Evolutionary conservation across 2,329 filamentous ascomycete species (phyloP), one percentile per base, ranked within the genome.

Genomic region (Fusarium sp.): DNA sequence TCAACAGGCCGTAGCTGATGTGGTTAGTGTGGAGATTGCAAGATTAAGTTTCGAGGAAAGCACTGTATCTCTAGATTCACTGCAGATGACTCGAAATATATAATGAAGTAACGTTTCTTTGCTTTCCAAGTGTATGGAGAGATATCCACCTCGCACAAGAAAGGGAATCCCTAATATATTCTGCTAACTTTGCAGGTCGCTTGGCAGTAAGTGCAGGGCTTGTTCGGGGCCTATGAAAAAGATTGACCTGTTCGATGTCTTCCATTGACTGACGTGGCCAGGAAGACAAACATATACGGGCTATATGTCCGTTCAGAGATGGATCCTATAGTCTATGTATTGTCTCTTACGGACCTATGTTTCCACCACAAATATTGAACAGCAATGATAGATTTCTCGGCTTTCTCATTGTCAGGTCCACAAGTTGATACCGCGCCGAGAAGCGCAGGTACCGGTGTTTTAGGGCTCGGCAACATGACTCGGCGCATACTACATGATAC

Each of bases 81-180:
- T 45, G 25, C 2, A 11, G 23, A 27, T 27, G 11, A 20, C 7
- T 8, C 27, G 48, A 14, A 14, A n/a, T 11, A 12, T 23, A 27
- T n/a, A 3, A 16, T 13, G 30, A 53, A n/a, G 34, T 25, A 48
- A 37, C 18, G 5, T 37, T 43, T 60, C 20, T 63, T 27, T 32
- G n/a, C 43, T 40, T 30, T 23, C 32, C 42, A n/a, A 37, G 27
- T 54, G 23, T 23, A 50, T 18, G 30, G 47, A 50, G 30, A 30
- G 27, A 49, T 18, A 34, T 12, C 23, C 14, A 30, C 11, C 25
- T 40, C 25, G 28, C 41, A 32, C 53, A 59, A 55, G 67, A 60
- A 50, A 55, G 59, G 58, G 40, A 55, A 66, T 64, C 67, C 72
- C 55, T 69, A 72, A 69, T 28, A 55, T 62, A 20, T n/a, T 13